Evolutionary conservation across 108 stramenopile genomes (phyloP).

Genomic region (Pseudonitzschia multiseries): DNA sequence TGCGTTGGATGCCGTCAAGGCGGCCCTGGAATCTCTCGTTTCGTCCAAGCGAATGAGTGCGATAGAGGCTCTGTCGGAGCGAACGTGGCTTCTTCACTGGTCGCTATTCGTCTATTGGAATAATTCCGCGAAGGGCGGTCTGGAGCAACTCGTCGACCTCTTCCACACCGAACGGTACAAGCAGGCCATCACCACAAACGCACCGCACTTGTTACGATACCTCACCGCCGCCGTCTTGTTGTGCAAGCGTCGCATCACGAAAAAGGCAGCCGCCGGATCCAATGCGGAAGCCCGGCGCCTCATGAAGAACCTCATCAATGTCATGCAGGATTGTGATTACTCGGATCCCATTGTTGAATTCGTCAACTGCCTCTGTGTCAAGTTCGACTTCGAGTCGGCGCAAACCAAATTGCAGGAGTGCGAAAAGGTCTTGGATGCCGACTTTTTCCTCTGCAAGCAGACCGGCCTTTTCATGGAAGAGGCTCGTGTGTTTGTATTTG

Average conservation of each 20-base stretch:
- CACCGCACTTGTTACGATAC: constrained; percentile 97
- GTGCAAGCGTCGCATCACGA: constrained; percentile 86
- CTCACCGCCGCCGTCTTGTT: constrained; percentile 95
- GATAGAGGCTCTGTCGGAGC: constrained; percentile 91
- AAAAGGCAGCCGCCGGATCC: constrained; percentile 61
- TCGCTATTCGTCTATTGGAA: constrained; percentile 98
- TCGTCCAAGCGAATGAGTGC: constrained; percentile 58
- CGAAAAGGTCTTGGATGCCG: constrained; percentile 82
- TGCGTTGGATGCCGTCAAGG: constrained; percentile 83
- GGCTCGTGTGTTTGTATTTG: constrained; percentile 98
- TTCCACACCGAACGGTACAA: constrained; percentile 88
- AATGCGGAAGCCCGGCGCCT: constrained; percentile 67
- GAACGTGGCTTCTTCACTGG: constrained; percentile 99
- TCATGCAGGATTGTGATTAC: constrained; percentile 93
- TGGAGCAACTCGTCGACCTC: constrained; percentile 87
- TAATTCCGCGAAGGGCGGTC: constrained; percentile 77
- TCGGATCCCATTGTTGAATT: constrained; percentile 98
- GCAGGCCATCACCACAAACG: constrained; percentile 97
- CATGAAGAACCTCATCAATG: constrained; percentile 85
- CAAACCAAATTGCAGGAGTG: constrained; percentile 88
- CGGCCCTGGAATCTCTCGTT: constrained; percentile 75
- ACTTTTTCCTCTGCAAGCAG: constrained; percentile 97
- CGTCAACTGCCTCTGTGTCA: constrained; percentile 93
- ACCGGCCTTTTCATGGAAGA: constrained; percentile 97
- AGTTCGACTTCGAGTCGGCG: constrained; percentile 98